A percentile compares a stretch with the other conserved stretches of the same genome.
Conservation (phyloP, 2,329 filamentous ascomycete genomes). For the Pseudogymnoascus sp. region DNA sequence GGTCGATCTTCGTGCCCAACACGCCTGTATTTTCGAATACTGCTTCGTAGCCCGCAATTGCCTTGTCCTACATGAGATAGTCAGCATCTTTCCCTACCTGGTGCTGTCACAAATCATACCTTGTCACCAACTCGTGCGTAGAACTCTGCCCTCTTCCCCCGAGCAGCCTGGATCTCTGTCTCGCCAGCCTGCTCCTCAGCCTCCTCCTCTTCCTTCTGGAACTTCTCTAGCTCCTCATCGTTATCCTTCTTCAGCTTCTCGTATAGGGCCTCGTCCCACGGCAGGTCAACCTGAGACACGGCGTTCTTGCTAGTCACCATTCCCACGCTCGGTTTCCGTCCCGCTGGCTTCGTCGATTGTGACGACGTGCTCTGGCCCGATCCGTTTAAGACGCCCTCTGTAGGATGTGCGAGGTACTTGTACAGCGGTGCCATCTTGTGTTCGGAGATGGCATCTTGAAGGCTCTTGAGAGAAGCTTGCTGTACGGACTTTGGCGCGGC, state of each 20-base stretch:
- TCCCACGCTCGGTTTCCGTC: constrained; percentile 64
- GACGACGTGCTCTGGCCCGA: constrained; percentile 40
- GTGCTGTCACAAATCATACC: constrained; percentile 42
- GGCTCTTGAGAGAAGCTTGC: constrained; percentile 61
- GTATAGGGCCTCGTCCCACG: constrained; percentile 90
- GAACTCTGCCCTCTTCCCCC: constrained; percentile 92
- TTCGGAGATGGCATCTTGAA: constrained; percentile 75
- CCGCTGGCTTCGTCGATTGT: constrained; percentile 45
- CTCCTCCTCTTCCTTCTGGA: constrained; percentile 85
- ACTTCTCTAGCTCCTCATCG: constrained; percentile 65
- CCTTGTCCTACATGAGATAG: constrained; percentile 64
- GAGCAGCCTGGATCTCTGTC: constrained; percentile 85
- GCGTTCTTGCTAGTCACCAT: constrained; percentile 67
- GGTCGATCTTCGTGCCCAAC: constrained; percentile 92
- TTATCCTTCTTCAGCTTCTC: constrained; percentile 69
- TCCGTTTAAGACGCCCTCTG: constrained; percentile 52
- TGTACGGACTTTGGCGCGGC: constrained; percentile 59
- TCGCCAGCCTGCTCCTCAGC: constrained; percentile 94
- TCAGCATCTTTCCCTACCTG: constrained; percentile 16
- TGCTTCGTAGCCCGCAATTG: constrained; percentile 83
- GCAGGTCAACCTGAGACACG: constrained; percentile 57
- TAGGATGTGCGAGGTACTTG: constrained; percentile 73
- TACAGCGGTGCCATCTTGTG: constrained; percentile 86
- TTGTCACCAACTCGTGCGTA: constrained; percentile 95
- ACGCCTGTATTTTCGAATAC: constrained; percentile 97